Conservation (phyloP, 257 asterid species). For the Paulownia fortunei region DNA sequence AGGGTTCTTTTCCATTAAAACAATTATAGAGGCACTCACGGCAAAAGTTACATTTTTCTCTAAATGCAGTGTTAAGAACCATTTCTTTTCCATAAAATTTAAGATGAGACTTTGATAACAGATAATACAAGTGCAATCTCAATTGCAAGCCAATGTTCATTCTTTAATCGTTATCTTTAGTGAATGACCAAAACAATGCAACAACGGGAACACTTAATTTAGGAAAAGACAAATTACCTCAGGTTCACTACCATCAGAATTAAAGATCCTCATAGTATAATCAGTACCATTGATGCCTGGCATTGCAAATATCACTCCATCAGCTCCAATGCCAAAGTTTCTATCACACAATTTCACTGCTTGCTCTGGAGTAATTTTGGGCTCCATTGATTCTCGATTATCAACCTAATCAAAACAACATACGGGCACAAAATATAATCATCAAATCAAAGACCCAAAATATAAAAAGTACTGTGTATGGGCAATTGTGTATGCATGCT, state of each 20-base stretch:
- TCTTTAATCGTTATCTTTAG: not conserved
- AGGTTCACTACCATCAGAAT: too few relatives aligned
- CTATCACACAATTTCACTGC: too few relatives aligned
- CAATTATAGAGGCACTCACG: not conserved
- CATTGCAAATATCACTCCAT: too few relatives aligned
- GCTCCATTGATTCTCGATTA: constrained; percentile 67
- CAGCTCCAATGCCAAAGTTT: too few relatives aligned
- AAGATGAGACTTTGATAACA: not conserved
- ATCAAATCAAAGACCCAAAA: not conserved
- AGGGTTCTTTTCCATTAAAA: not conserved
- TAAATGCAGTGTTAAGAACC: not conserved
- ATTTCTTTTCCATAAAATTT: not conserved
- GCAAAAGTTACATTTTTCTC: not conserved
- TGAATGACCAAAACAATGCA: not conserved
- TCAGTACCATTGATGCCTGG: too few relatives aligned
- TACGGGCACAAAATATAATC: not conserved
- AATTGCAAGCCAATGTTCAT: not conserved
- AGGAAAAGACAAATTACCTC: too few relatives aligned
- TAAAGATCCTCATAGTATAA: too few relatives aligned
- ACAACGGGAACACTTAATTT: not conserved
- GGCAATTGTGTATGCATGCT: not conserved
- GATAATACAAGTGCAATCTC: not conserved
- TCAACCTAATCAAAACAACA: constrained; percentile 57
- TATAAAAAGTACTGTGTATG: not conserved
- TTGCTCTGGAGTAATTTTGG: constrained; percentile 73